Base-by-base conservation (phyloP, 208 protist genomes). In the Leishmania martiniquensis region DNA sequence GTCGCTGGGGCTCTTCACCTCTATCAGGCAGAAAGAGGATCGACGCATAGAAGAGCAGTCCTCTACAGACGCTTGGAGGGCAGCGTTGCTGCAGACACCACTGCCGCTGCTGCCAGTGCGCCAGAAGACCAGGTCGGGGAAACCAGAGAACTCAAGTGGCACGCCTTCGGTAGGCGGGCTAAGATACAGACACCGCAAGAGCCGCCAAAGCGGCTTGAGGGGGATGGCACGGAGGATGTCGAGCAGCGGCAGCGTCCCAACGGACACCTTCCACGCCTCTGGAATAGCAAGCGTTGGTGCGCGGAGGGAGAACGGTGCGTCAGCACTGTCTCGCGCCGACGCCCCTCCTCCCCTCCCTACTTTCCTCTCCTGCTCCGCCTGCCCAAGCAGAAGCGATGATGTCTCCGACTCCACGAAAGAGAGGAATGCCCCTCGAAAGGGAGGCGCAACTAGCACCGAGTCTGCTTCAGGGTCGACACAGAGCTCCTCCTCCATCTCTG, bases 51-150 rank as follows among this genome's bases (percentile, higher is more conserved):
- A 4, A 44, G 44, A 51, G 25, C 34, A 25, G 4, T 68, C 22
- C 47, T 59, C 34, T 32, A 13, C 70, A 39, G 70, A 37, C 12
- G 22, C 9, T 20, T 59, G 51, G 29, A 29, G 7, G 4, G 20
- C 69, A 13, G 51, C 32, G 13, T 42, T 45, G 10, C 57, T 37
- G 29, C 29, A 63, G 29, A 20, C 29, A 37, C 22, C 6, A 45
- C 63, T n/a, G 42, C 42, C 42, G 45, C 32, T 69, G 62, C 29
- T 42, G 37, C 70, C 47, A 63, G 60, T 39, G 51, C 59, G 77
- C 91, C 93, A 97, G 20, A 97, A 75, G 22, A 95, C 78, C 42
- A 97, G 75, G 76, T 97, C 91, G 47, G 93, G 93, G 75, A 94
- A 95, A 13, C 93, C 91, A 32, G 91, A 91, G 73, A 92, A 93